Conservation (phyloP, 2,329 filamentous ascomycete species). For the Neophaeococcomyces mojaviensis region DNA sequence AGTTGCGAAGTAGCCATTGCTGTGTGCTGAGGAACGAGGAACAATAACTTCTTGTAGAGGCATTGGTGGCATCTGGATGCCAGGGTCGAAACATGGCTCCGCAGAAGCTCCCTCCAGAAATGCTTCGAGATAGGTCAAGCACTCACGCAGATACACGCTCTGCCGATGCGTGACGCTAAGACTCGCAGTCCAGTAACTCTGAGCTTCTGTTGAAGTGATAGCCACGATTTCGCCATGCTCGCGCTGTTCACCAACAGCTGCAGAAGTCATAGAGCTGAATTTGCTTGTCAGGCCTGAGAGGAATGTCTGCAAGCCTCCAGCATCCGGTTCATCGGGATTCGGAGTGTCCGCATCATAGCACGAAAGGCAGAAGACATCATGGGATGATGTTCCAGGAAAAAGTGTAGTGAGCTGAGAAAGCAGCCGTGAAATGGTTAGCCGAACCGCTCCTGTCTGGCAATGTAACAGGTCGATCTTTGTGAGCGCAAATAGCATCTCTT, state of each 20-base stretch:
- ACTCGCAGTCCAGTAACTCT: constrained; percentile 60
- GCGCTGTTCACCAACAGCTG: constrained; percentile 28
- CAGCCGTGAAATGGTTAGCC: constrained; percentile 14
- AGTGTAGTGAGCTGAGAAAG: constrained; percentile 35
- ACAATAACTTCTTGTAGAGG: constrained; percentile 5
- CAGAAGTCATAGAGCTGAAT: constrained; percentile 64
- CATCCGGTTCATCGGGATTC: constrained; percentile 19
- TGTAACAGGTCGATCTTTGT: constrained; percentile 53
- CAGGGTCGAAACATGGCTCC: constrained; percentile 38
- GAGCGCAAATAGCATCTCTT: constrained; percentile 51
- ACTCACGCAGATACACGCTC: constrained; percentile 68
- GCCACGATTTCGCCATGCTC: constrained; percentile 27
- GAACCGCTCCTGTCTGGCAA: not conserved
- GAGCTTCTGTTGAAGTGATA: constrained; percentile 23
- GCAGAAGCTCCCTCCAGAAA: constrained; percentile 49
- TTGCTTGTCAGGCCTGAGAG: constrained; percentile 58
- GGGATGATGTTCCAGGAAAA: constrained; percentile 36
- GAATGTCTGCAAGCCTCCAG: constrained; percentile 62
- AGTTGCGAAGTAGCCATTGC: constrained; percentile 8
- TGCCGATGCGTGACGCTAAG: constrained; percentile 88
- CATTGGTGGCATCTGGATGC: not conserved
- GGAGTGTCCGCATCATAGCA: constrained; percentile 54
- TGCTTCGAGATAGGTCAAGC: constrained; percentile 61
- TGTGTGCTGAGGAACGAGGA: constrained; percentile 17
- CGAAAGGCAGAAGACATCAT: constrained; percentile 59